Evolutionary conservation across 164 flowering plant species (phyloP).

Genomic region (Akebia trifoliata): DNA sequence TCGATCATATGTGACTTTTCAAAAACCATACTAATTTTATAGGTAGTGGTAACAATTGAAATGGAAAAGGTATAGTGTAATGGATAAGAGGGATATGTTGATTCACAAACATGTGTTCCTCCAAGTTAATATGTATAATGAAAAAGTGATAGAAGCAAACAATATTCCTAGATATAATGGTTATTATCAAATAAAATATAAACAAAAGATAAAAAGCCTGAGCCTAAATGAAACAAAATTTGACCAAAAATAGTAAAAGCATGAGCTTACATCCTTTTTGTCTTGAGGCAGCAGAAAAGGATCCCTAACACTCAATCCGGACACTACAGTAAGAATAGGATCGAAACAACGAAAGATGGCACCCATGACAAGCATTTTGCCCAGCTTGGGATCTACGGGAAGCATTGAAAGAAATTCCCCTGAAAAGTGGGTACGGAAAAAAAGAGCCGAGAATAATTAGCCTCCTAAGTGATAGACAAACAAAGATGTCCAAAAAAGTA

Average conservation of each 20-base stretch:
- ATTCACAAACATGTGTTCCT: too few relatives aligned
- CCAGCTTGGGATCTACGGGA: constrained; percentile 97
- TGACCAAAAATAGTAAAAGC: not conserved
- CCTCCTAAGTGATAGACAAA: constrained; percentile 1
- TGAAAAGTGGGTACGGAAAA: constrained; percentile 20
- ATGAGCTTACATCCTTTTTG: constrained; percentile 79
- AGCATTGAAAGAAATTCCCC: constrained; percentile 84
- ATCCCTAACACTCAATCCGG: constrained; percentile 94
- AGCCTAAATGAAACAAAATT: not conserved
- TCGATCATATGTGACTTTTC: too few relatives aligned
- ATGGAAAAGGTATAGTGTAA: too few relatives aligned
- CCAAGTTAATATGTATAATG: too few relatives aligned
- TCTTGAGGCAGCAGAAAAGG: constrained; percentile 98
- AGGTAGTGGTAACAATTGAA: too few relatives aligned
- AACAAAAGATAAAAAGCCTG: not conserved
- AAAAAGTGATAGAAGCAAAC: too few relatives aligned
- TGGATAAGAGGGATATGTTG: too few relatives aligned
- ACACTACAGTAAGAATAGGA: constrained; percentile 84
- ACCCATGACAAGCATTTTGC: constrained; percentile 98
- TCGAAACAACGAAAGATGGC: constrained; percentile 91
- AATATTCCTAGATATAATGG: too few relatives aligned
- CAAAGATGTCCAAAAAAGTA: constrained; percentile 1
- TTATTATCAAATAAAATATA: too few relatives aligned
- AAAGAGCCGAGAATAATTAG: not conserved
- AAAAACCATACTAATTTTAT: too few relatives aligned